phyloP scores from a whole-genome alignment of 2,329 filamentous ascomycete genomes.

The Fusarium pininemorale region DNA sequence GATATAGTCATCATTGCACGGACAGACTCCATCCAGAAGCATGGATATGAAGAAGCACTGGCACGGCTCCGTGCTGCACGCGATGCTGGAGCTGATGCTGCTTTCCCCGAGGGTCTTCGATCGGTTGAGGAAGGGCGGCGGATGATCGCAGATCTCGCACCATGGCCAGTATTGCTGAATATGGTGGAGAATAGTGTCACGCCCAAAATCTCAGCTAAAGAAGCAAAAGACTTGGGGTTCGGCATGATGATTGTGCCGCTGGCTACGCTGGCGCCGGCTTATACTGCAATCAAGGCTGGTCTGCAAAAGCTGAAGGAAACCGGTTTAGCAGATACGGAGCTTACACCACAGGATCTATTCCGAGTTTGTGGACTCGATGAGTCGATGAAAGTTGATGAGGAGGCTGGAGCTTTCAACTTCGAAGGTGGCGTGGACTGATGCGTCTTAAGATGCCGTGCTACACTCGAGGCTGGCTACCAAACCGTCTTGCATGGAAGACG shows the following conservation, averaged over 20 bases:
- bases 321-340: neutral
- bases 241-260: slow-evolving; percentile 2
- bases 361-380: neutral
- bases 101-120: neutral
- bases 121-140: neutral
- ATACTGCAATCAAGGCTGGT: neutral
- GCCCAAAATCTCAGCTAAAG: neutral
- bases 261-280: neutral
- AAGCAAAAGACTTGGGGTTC: neutral
- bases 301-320: neutral
- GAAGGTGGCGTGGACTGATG: slow-evolving; percentile 1
- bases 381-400: neutral
- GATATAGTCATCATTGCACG: neutral
- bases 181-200: slow-evolving; percentile 7
- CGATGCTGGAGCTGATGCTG: neutral
- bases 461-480: neutral
- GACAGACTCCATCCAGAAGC: neutral
- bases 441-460: neutral
- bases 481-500: neutral
- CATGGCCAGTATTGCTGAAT: neutral
- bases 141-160: neutral
- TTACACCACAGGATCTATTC: neutral
- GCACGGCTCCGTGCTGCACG: neutral
- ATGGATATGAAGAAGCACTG: neutral
- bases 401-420: neutral